Base-by-base conservation (phyloP, 2,329 filamentous ascomycete species). In the Trichophyton mentagrophytes region DNA sequence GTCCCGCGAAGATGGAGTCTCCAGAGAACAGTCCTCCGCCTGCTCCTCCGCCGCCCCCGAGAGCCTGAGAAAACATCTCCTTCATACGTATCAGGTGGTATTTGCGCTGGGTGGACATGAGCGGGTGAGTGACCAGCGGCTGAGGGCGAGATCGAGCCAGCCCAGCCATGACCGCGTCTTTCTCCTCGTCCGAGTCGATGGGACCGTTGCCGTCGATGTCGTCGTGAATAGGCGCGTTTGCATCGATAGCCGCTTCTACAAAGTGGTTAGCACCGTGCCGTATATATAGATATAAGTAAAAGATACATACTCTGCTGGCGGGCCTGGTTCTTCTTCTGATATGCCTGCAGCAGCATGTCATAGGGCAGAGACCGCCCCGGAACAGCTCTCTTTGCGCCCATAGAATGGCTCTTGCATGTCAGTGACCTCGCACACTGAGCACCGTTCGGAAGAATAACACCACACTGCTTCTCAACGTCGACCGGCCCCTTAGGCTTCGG, bases 301-400 rank as follows among this genome's bases (percentile, higher is more conserved):
- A 47, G 33, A 55, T 2, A 63, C 86, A 76, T 80, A 91, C 89
- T 95, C 74, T 97, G 93, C 77, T 96, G 89, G 70, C 96, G 95
- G 22, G 93, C 93, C 73, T 97, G 93, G 69, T 99, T 99, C 80
- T 96, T 97, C 81, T 97, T 96, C 73, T 93, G 89, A 69, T 93
- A 93, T 6, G 87, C 86, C 13, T 88, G 85, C 42, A 96, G 80
- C 44, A 96, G 78, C 86, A 95, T 93, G 72, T 96, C 90, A 70
- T 96, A 96, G 1, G 91, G 91, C 62, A 95, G 76, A 51, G 88
- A 93, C 63, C 91, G 82, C 0, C 91, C 91, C 3, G 89, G 87
- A 2, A 96, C 91, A 0, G 88, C 87, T 66, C 91, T 82, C 74
- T 96, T 96, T 3, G 91, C 87, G 9, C 91, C 90, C 91, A 96